Evolutionary conservation across 2,329 filamentous ascomycete species (phyloP).

Genomic region (Penicillium sp.): DNA sequence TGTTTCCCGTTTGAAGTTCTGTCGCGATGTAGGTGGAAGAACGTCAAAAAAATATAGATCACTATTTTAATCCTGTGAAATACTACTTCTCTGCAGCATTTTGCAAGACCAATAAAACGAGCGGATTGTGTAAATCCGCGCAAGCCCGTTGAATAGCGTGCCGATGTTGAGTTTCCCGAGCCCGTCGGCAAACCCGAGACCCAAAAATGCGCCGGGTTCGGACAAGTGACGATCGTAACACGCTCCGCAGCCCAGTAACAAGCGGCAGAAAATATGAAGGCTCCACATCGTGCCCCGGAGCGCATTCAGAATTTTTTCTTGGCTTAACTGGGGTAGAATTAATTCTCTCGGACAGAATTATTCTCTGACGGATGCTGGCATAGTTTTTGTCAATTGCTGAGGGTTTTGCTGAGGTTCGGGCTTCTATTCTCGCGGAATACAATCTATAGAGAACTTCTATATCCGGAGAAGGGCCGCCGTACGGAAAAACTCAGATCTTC

Average conservation of each 20-base stretch:
- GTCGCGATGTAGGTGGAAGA: not conserved
- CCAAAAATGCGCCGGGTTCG: not conserved
- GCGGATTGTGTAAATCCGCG: not conserved
- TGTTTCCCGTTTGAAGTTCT: not conserved
- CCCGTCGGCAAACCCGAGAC: not conserved
- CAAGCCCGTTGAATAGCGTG: not conserved
- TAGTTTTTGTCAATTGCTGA: not conserved
- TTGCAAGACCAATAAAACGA: not conserved
- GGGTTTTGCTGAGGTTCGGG: not conserved
- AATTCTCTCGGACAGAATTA: conserved; percentile 4
- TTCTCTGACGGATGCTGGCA: conserved; percentile 7
- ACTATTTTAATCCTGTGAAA: not conserved
- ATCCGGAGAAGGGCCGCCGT: conserved; percentile 1
- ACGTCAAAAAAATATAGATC: not conserved
- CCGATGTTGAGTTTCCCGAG: not conserved
- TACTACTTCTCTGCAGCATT: not conserved
- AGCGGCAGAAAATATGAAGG: conserved; percentile 2
- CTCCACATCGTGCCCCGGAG: conserved; percentile 11
- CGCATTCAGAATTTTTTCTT: conserved; percentile 19
- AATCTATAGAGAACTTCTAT: not conserved
- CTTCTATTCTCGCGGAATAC: not conserved
- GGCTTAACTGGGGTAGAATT: conserved; percentile 13
- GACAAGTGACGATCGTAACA: not conserved
- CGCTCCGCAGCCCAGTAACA: not conserved
- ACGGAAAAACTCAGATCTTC: not conserved